Evolutionary conservation across 495 filamentous ascomycete genomes (phyloP), one percentile per base, ranked within the genome.

Genomic region (Aspergillus nanangensis): DNA sequence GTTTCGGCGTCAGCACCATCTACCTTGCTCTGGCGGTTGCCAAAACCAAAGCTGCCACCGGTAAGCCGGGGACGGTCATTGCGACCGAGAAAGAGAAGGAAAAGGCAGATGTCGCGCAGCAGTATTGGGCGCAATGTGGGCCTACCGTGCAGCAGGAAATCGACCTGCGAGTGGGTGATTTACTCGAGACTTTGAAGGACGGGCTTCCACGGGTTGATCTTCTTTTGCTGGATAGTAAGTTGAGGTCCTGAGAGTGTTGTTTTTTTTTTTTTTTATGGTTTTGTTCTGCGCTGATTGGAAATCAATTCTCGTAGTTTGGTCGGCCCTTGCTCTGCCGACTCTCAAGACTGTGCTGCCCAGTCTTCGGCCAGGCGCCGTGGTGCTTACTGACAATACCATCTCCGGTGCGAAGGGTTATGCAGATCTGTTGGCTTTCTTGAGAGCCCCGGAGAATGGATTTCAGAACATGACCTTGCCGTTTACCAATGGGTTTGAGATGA

Each of bases 1-100:
- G 71, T 38, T 82, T 74, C 43, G 79, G 80, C 11, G 77, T 83
- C 2, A 76, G 71, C 41, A 81, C 78, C 0, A 82, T 83, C 46
- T 81, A 82, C 41, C 70, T 82, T 15, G 76, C 76, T 1, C 57
- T 82, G 2, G 80, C 77, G 1, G 70, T 79, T 11, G 65, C 60
- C 2, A 57, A 67, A 34, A 65, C 51, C 21, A 45, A 47, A 0
- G 51, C 44, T 1, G 53, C 47, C 1, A 50, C 38, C 0, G 50
- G 38, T 2, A 19, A 29, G n/a, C 22, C 24, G 15, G 73, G 69
- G 2, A 69, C 57, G 34, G 76, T 82, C 1, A 74, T 83, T 45
- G 79, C 71, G 9, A 81, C 78, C 2, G 78, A 83, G 59, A 74
- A 80, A n/a, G 78, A 81, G 51, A 52, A 56, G 1, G 57, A 45